Percentiles rank a stretch among this genome's conserved stretches.
phyloP scores from a whole-genome alignment of 2,329 filamentous ascomycete species.

The Fusarium gaditjirri region DNA sequence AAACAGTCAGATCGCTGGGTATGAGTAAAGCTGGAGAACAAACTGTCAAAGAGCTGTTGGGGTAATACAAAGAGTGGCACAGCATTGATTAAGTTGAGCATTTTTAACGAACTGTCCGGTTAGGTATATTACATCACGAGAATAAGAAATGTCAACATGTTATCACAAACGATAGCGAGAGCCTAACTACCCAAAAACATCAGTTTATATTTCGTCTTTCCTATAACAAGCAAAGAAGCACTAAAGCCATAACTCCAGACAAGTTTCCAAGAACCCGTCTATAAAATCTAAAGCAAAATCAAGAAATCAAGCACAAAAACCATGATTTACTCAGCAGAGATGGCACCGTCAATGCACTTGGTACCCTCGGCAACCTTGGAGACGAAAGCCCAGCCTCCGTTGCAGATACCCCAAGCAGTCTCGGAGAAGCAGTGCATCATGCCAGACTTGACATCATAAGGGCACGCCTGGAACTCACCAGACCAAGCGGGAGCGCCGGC shows the following conservation, averaged over 20 bases:
- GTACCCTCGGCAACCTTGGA: conserved; percentile 34
- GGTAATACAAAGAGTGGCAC: not conserved
- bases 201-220: too few relatives aligned
- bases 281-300: not conserved
- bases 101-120: too few relatives aligned
- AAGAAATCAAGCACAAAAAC: not conserved
- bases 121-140: too few relatives aligned
- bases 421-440: conserved; percentile 31
- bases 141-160: too few relatives aligned
- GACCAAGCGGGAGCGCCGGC: conserved; percentile 21
- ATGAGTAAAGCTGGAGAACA: too few relatives aligned
- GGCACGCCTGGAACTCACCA: conserved; percentile 22
- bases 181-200: too few relatives aligned
- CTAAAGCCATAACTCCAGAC: too few relatives aligned
- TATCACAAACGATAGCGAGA: not conserved
- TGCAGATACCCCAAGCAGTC: conserved; percentile 40
- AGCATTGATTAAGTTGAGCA: accelerated
- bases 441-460: conserved; percentile 4
- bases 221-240: too few relatives aligned
- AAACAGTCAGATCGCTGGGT: too few relatives aligned
- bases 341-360: conserved; percentile 31
- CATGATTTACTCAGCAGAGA: not conserved
- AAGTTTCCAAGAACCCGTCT: not conserved
- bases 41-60: too few relatives aligned
- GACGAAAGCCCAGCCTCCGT: conserved; percentile 36